Conservation (phyloP, 306 rosid genomes). For the Castanea crenata region DNA sequence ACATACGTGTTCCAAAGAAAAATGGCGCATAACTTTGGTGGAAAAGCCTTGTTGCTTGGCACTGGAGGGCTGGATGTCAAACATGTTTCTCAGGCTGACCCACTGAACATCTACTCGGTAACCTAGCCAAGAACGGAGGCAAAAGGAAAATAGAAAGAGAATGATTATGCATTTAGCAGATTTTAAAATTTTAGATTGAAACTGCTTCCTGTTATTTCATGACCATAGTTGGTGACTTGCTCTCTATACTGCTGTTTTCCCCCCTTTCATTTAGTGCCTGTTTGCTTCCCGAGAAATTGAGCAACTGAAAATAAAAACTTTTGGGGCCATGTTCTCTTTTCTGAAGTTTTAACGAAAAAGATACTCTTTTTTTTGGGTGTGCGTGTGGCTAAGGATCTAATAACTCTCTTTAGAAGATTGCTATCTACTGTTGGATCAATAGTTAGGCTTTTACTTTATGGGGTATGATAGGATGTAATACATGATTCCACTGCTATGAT, state of each 20-base stretch:
- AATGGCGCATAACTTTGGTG: not conserved
- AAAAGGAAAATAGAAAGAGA: not conserved
- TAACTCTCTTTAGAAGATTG: not conserved
- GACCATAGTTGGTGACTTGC: not conserved
- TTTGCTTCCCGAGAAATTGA: not conserved
- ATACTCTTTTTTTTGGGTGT: not conserved
- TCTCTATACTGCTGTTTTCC: not conserved
- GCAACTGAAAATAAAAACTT: not conserved
- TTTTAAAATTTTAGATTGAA: not conserved
- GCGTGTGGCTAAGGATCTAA: not conserved
- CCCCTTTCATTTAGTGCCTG: not conserved
- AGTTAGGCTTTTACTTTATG: not conserved
- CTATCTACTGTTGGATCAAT: not conserved
- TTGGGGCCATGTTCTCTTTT: not conserved
- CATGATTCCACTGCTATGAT: constrained; percentile 16
- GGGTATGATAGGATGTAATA: constrained; percentile 13
- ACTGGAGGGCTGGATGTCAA: not conserved
- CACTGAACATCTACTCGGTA: not conserved
- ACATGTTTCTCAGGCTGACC: not conserved
- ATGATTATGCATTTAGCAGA: not conserved
- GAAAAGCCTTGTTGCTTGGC: not conserved
- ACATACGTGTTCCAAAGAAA: not conserved
- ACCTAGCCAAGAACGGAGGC: not conserved
- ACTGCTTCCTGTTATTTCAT: not conserved
- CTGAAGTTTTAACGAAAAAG: not conserved